Evolutionary conservation across 495 filamentous ascomycete genomes (phyloP).

Genomic region (Aspergillus sclerotiicarbonarius): DNA sequence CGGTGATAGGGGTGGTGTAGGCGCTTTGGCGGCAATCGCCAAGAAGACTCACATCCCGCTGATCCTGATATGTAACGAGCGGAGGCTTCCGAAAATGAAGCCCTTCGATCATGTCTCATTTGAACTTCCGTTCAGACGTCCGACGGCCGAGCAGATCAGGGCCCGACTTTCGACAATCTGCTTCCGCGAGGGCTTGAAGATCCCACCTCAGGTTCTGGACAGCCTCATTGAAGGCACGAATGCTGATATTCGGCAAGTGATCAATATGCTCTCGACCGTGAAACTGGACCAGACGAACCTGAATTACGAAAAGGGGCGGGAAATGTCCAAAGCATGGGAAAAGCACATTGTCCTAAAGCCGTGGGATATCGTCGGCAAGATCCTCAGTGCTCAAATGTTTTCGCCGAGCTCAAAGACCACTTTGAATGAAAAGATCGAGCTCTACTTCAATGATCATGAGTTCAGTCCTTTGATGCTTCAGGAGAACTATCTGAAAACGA

Average conservation of each 20-base stretch:
- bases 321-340: conserved; percentile 97
- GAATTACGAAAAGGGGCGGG: conserved; percentile 77
- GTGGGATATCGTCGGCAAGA: conserved; percentile 95
- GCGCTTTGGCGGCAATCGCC: conserved; percentile 87
- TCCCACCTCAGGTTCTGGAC: conserved; percentile 85
- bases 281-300: conserved; percentile 79
- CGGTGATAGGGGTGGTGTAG: conserved; percentile 93
- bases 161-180: conserved; percentile 92
- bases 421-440: conserved; percentile 94
- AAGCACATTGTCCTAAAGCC: conserved; percentile 95
- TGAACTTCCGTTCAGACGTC: conserved; percentile 84
- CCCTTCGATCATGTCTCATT: conserved; percentile 84
- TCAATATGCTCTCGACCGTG: conserved; percentile 96
- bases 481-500: conserved; percentile 90
- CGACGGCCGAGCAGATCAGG: conserved; percentile 83
- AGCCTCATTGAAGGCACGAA: conserved; percentile 91
- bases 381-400: conserved; percentile 86
- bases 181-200: conserved; percentile 82
- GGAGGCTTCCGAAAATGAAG: conserved; percentile 92
- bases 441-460: conserved; percentile 99
- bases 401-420: conserved; percentile 74
- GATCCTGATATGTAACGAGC: conserved; percentile 97
- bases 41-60: conserved; percentile 94
- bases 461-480: conserved; percentile 97
- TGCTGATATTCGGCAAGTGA: conserved; percentile 94